Evolutionary conservation across 176 grass and related monocot species (phyloP), one percentile per base, ranked within the genome.

Genomic region (Areca catechu): DNA sequence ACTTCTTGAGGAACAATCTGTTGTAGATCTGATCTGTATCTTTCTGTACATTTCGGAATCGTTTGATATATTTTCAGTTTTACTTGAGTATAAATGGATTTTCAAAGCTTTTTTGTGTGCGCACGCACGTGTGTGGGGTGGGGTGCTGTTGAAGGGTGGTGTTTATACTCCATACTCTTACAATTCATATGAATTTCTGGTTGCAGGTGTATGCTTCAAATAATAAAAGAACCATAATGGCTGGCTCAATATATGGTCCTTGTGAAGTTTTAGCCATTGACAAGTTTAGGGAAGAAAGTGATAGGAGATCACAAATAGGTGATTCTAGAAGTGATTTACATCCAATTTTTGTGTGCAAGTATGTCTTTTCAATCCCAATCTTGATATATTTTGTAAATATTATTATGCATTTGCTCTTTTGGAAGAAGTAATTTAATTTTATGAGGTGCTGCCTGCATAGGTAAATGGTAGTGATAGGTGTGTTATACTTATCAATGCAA

Each of bases 151-250:
- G 6, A 10, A 12, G 34, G 34, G 9, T 2, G 6, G 0, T 2
- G 24, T 29, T 60, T 60, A 19, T 34, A 55, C 21, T 19, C 21
- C 2, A 14, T 4, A 37, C 7, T 5, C 17, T 60, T 43, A 12
- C 10, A 2, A 43, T 43, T 43, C 9, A 43, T 43, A 43, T 43
- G 10, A 43, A 43, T 43, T 43, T 43, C 9, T 64, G 12, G 34
- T 64, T 64, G 15, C 61, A 64, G 61, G 61, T 64, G 49, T 64
- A 64, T 64, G 61, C 61, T 50, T 64, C 34, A 50, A 17, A 49
- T 64, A 64, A 24, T 17, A 20, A 24, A 23, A 49, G 20, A 50
- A 64, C 9, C 19, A 64, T 64, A 64, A 64, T 22, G 20, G 37
- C 61, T 64, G 37, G 20, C 12, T 64, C 47, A 20, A 50, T 64